phyloP scores from a whole-genome alignment of 331 rosid genomes.

The Quercus phellos region DNA sequence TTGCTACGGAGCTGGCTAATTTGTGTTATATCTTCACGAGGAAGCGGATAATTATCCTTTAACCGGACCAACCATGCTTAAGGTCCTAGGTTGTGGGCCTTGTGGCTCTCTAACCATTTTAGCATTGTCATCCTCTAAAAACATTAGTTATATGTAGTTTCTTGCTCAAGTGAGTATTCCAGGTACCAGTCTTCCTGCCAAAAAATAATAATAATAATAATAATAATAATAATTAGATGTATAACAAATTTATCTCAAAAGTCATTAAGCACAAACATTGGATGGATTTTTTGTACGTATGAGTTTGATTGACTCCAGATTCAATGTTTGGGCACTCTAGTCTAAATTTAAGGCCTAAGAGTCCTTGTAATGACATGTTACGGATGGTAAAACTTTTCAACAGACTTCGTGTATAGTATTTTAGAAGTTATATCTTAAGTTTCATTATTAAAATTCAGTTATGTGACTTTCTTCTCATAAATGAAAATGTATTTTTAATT shows the following conservation, averaged over 20 bases:
- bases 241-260: no score
- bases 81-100: slow-evolving; percentile 3
- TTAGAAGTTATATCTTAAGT: no score
- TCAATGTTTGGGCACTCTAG: no score
- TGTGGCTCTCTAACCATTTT: background rate
- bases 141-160: background rate
- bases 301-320: no score
- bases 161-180: slow-evolving; percentile 24
- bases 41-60: background rate
- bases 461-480: rapidly evolving
- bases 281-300: no score
- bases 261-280: no score
- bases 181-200: background rate
- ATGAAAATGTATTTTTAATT: no score
- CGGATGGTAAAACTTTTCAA: no score
- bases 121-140: background rate
- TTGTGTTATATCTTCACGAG: background rate
- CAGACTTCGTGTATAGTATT: rapidly evolving
- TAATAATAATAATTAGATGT: no score
- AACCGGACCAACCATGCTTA: background rate
- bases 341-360: no score
- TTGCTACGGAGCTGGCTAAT: background rate
- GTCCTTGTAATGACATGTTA: no score
- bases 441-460: no score
- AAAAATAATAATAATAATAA: background rate